These are phyloP conservation scores for Ambrosiella beaveri DNA, from an alignment of 2,329 filamentous ascomycete genomes.

Conservation along the genomic window DNA sequence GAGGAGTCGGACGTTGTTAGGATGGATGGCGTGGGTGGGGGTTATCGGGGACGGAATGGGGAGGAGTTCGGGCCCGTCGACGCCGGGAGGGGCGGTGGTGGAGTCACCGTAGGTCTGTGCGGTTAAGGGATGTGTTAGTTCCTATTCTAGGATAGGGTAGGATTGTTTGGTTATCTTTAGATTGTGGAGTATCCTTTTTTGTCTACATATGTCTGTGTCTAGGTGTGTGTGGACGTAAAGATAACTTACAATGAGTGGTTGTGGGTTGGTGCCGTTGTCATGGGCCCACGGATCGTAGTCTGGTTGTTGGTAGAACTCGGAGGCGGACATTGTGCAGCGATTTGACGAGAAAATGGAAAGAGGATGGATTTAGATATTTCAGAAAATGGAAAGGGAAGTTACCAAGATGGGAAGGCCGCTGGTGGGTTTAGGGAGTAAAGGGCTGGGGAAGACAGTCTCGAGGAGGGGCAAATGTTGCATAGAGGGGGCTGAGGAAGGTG, in stretches of 20 bases:
- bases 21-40: neutral
- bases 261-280: neutral
- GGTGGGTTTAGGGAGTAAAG: no score
- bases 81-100: no score
- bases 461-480: no score
- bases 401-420: neutral
- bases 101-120: neutral
- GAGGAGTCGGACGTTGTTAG: neutral
- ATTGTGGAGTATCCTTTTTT: no score
- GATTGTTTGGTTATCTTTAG: no score
- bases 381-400: neutral
- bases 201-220: neutral
- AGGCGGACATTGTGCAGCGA: slow-evolving; percentile 7
- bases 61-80: no score
- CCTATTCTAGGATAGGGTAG: no score
- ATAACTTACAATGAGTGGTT: neutral
- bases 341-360: neutral
- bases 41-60: neutral
- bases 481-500: no score
- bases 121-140: neutral
- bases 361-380: neutral
- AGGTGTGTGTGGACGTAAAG: neutral
- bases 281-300: slow-evolving; percentile 11
- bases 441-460: no score
- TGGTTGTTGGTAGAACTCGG: slow-evolving; percentile 10